A percentile compares a stretch with the other conserved stretches of the same genome.
Evolutionary conservation across 2,329 filamentous ascomycete genomes (phyloP).

Genomic region (Dothistroma pini): DNA sequence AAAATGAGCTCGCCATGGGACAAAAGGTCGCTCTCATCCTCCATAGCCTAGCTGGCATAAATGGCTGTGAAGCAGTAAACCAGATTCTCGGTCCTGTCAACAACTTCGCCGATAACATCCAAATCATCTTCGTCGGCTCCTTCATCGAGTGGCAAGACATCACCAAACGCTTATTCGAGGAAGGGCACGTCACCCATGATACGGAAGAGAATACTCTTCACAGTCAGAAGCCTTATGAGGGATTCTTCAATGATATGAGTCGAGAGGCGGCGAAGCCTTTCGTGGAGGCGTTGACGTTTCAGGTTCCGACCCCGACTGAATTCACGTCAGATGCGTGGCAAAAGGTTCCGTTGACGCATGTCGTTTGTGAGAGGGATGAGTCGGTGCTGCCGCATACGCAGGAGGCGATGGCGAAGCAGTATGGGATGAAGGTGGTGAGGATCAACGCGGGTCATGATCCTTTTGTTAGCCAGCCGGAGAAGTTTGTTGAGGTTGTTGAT

Average conservation of each 20-base stretch:
- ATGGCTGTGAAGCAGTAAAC: conserved; percentile 11
- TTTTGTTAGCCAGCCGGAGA: conserved; percentile 10
- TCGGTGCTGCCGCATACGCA: conserved; percentile 8
- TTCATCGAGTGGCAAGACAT: neutral
- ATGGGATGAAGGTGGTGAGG: conserved; percentile 10
- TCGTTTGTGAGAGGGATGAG: conserved; percentile 7
- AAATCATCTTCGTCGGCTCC: conserved; percentile 11
- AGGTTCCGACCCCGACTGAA: neutral
- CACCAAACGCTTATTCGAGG: neutral
- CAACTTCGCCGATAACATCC: neutral
- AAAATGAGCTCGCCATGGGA: neutral
- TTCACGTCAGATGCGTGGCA: conserved; percentile 3
- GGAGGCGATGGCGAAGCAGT: conserved; percentile 5
- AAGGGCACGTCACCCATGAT: conserved; percentile 2
- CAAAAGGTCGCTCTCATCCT: conserved; percentile 5
- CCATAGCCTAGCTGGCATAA: conserved; percentile 10
- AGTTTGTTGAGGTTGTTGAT: conserved; percentile 9
- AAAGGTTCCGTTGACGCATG: neutral
- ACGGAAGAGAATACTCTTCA: neutral
- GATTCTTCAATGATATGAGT: conserved; percentile 14
- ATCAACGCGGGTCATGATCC: conserved; percentile 12
- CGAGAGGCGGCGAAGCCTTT: conserved; percentile 9
- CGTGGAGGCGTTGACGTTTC: conserved; percentile 7
- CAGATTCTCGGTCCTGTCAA: neutral
- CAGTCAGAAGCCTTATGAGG: conserved; percentile 3